phyloP scores from a whole-genome alignment of 768 basidiomycete genomes.

The Termitomyces sp. region DNA sequence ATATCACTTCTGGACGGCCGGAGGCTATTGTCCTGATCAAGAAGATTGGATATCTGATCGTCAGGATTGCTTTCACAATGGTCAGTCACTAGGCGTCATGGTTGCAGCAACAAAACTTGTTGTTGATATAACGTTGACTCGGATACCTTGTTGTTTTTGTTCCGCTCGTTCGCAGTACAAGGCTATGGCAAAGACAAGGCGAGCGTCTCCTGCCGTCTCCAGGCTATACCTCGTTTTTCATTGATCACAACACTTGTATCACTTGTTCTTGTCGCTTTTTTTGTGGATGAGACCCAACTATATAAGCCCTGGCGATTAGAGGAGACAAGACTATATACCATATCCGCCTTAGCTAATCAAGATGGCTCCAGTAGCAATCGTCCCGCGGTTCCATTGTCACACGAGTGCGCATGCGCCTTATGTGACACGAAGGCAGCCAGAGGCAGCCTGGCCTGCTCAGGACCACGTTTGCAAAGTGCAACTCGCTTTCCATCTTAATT shows the following conservation, averaged over 20 bases:
- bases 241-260: conserved; percentile 11
- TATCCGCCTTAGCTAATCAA: neutral
- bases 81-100: neutral
- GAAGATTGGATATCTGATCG: neutral
- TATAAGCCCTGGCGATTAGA: conserved; percentile 6
- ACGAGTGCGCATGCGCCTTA: conserved; percentile 1
- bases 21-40: conserved; percentile 2
- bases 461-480: conserved; percentile 20
- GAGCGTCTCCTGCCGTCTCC: conserved; percentile 5
- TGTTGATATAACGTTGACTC: no score
- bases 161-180: neutral
- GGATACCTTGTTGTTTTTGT: conserved; percentile 16
- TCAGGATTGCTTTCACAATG: neutral
- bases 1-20: neutral
- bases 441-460: conserved; percentile 1
- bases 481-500: conserved; percentile 25
- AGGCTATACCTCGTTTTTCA: conserved; percentile 9
- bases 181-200: conserved; percentile 8
- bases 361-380: conserved; percentile 5
- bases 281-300: neutral
- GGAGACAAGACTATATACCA: neutral
- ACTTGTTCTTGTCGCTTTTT: conserved; percentile 12
- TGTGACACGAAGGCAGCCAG: conserved; percentile 2
- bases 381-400: conserved; percentile 4
- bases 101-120: conserved; percentile 3